Percentiles rank a stretch among this genome's conserved stretches.
Conservation (phyloP, 2,329 filamentous ascomycete species). For the Emmonsia crescens region DNA sequence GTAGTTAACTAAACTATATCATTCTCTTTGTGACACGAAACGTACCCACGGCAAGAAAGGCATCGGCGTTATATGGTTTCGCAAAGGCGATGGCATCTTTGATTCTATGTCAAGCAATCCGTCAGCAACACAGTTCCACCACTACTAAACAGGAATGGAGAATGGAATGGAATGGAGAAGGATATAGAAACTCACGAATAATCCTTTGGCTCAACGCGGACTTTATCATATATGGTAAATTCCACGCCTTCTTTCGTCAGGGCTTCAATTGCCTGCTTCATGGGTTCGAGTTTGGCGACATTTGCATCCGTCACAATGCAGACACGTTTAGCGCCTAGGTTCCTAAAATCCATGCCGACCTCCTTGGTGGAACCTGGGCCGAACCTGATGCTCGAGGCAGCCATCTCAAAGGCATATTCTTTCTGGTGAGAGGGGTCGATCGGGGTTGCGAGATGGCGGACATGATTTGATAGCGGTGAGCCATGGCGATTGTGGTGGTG, state of each 20-base stretch:
- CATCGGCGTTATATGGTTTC: conserved; percentile 70
- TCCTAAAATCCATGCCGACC: conserved; percentile 95
- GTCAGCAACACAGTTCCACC: neutral
- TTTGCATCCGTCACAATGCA: conserved; percentile 84
- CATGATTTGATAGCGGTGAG: conserved; percentile 35
- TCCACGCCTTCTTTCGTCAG: conserved; percentile 66
- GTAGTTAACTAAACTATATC: neutral
- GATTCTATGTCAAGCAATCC: conserved; percentile 44
- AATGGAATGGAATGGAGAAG: neutral
- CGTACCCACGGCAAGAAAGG: conserved; percentile 76
- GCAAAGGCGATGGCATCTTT: conserved; percentile 81
- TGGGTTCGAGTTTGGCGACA: conserved; percentile 71
- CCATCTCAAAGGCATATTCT: conserved; percentile 99
- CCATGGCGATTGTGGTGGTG: conserved; percentile 51
- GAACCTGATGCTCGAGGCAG: conserved; percentile 86
- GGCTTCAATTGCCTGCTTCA: conserved; percentile 78
- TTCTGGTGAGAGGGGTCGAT: conserved; percentile 62
- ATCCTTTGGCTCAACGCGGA: conserved; percentile 86
- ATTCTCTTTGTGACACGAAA: neutral
- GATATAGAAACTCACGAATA: conserved; percentile 52
- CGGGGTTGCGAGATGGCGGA: conserved; percentile 62
- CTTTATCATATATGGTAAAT: conserved; percentile 70
- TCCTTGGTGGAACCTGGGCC: conserved; percentile 88
- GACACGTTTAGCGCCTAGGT: conserved; percentile 76
- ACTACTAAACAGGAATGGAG: neutral